Conservation (phyloP, 768 basidiomycete species). For the Coprinopsis sp. region DNA sequence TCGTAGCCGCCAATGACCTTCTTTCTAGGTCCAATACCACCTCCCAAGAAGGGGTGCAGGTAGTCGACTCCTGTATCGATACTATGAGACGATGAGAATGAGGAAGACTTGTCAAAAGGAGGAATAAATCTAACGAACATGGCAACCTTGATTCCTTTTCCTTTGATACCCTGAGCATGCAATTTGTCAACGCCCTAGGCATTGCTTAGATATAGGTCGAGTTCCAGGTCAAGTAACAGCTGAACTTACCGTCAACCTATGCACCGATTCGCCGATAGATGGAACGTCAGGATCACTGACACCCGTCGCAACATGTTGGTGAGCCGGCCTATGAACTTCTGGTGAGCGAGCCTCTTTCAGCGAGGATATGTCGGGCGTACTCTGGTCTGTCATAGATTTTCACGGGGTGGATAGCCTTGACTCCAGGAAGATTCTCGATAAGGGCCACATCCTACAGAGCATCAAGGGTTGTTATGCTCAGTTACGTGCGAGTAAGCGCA, state of each 20-base stretch:
- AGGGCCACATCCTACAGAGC: conserved; percentile 51
- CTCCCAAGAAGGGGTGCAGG: conserved; percentile 51
- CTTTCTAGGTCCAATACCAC: conserved; percentile 48
- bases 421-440: conserved; percentile 42
- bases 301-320: too few species aligned
- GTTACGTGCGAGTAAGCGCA: too few species aligned
- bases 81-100: not conserved
- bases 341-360: too few species aligned
- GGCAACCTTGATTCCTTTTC: conserved; percentile 63
- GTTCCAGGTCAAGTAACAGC: too few species aligned
- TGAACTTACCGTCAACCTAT: conserved; percentile 47
- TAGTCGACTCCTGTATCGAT: conserved; percentile 46
- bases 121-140: conserved; percentile 52
- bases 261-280: conserved; percentile 45
- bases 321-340: too few species aligned
- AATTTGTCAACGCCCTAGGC: conserved; percentile 57
- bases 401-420: conserved; percentile 56
- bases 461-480: not conserved
- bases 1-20: conserved; percentile 52
- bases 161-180: conserved; percentile 59
- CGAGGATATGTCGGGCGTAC: conserved; percentile 23
- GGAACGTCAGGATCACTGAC: conserved; percentile 38
- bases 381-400: conserved; percentile 36
- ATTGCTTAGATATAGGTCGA: not conserved
- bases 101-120: not conserved